A percentile compares a stretch with the other conserved stretches of the same genome.
These are phyloP conservation scores for Xylariaceae sp. DNA, from an alignment of 2,329 filamentous ascomycete species.

Conservation along the genomic window DNA sequence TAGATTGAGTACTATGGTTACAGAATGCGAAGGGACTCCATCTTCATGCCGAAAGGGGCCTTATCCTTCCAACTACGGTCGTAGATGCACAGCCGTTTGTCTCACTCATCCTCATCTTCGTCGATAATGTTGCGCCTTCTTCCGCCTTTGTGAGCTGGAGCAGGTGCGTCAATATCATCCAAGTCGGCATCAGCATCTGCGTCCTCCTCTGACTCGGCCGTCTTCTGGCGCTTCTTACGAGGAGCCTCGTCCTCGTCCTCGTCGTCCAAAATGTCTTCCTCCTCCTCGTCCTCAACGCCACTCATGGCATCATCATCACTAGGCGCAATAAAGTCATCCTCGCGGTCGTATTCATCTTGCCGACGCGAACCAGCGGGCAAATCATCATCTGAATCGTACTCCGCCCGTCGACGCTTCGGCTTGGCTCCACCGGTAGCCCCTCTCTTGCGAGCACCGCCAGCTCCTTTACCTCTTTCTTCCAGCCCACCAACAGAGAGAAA, in stretches of 20 bases:
- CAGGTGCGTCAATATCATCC: slow-evolving; percentile 41
- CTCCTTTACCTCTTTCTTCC: slow-evolving; percentile 54
- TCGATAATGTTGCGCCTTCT: slow-evolving; percentile 55
- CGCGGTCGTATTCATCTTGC: slow-evolving; percentile 73
- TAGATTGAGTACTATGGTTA: too few species aligned
- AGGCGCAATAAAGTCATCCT: slow-evolving; percentile 72
- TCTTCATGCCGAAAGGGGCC: too few species aligned
- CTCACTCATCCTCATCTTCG: slow-evolving; percentile 50
- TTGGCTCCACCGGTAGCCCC: slow-evolving; percentile 45
- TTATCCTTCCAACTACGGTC: too few species aligned
- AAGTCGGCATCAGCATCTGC: slow-evolving; percentile 48
- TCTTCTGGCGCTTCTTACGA: slow-evolving; percentile 47
- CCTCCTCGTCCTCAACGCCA: slow-evolving; percentile 59
- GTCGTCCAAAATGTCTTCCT: slow-evolving; percentile 49
- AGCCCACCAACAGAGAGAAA: slow-evolving; percentile 66
- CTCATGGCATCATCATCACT: slow-evolving; percentile 63
- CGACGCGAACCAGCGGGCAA: slow-evolving; percentile 56
- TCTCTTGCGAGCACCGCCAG: slow-evolving; percentile 48
- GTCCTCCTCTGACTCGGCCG: slow-evolving; percentile 45
- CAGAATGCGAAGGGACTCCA: too few species aligned
- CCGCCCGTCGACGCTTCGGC: slow-evolving; percentile 51
- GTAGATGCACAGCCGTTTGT: too few species aligned
- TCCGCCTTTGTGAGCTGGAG: slow-evolving; percentile 36
- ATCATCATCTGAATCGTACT: slow-evolving; percentile 76
- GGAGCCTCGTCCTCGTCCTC: slow-evolving; percentile 40